phyloP scores from a whole-genome alignment of 495 filamentous ascomycete genomes.

The Annulohypoxylon bovei region DNA sequence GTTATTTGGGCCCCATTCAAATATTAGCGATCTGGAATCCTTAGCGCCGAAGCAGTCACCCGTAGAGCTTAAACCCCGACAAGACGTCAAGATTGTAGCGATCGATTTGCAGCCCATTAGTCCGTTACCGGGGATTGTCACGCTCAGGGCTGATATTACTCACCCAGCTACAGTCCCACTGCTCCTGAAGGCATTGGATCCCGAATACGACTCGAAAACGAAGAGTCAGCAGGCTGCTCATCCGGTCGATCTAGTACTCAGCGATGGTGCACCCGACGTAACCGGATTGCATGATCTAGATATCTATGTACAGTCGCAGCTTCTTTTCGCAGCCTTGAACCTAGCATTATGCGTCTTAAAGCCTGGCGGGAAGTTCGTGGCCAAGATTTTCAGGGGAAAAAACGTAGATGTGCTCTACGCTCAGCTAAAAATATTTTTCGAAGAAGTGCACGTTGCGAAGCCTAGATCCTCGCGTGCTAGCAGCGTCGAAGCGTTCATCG shows the following conservation, averaged over 20 bases:
- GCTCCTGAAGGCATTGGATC: slow-evolving; percentile 83
- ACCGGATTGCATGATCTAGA: slow-evolving; percentile 97
- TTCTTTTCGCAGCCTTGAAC: slow-evolving; percentile 92
- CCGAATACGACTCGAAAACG: slow-evolving; percentile 69
- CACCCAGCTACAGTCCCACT: slow-evolving; percentile 93
- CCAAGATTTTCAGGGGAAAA: slow-evolving; percentile 94
- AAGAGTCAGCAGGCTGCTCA: slow-evolving; percentile 63
- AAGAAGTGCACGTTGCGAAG: slow-evolving; percentile 88
- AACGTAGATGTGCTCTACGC: slow-evolving; percentile 93
- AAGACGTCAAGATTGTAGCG: slow-evolving; percentile 90
- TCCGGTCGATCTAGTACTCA: slow-evolving; percentile 90
- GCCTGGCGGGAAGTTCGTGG: slow-evolving; percentile 94
- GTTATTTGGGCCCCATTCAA: slow-evolving; percentile 45
- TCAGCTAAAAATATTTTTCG: slow-evolving; percentile 90
- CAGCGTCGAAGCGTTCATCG: slow-evolving; percentile 94
- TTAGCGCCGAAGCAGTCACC: slow-evolving; percentile 9
- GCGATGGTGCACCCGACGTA: slow-evolving; percentile 95
- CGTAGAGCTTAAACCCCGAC: slow-evolving; percentile 62
- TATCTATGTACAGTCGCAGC: slow-evolving; percentile 95
- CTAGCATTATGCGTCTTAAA: slow-evolving; percentile 89
- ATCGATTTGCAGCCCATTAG: slow-evolving; percentile 97
- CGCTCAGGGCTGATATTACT: slow-evolving; percentile 93
- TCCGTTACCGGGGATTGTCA: slow-evolving; percentile 89
- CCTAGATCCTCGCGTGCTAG: slow-evolving; percentile 91
- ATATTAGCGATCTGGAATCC: slow-evolving; percentile 42